These are phyloP conservation scores for Rosa lucieae DNA, from an alignment of 306 rosid species.

Conservation along the genomic window DNA sequence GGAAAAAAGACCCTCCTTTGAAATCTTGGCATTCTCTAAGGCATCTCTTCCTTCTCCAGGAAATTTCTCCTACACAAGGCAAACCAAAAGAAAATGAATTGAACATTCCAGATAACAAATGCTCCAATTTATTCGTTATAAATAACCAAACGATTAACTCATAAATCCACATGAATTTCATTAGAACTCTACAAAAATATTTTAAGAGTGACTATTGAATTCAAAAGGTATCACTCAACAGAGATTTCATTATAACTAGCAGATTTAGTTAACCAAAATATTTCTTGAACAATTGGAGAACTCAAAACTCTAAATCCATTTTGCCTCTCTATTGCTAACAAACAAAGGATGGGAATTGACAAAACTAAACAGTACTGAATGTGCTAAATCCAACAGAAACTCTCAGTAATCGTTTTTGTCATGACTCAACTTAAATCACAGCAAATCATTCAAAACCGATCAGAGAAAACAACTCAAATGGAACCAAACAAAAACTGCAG, in stretches of 20 bases:
- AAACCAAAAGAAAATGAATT: slow-evolving; percentile 15
- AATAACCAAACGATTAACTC: slow-evolving; percentile 15
- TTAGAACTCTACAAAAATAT: background rate
- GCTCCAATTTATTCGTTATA: background rate
- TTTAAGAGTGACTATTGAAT: background rate
- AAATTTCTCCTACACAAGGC: slow-evolving; percentile 57
- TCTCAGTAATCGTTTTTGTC: background rate
- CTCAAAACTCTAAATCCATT: background rate
- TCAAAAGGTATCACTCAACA: background rate
- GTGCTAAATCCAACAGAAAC: background rate
- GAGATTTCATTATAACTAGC: background rate
- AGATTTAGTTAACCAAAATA: background rate
- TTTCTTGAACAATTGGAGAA: background rate
- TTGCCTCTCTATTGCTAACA: slow-evolving; percentile 2
- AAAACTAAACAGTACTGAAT: background rate
- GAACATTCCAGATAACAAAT: slow-evolving; percentile 5
- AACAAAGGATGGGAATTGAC: slow-evolving; percentile 1
- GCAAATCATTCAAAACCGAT: slow-evolving; percentile 19
- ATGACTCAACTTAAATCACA: background rate
- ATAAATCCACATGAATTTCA: slow-evolving; percentile 1
- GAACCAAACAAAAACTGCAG: background rate
- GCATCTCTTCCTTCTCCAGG: slow-evolving; percentile 62
- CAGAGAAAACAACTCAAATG: slow-evolving; percentile 10
- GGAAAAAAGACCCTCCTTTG: slow-evolving; percentile 33
- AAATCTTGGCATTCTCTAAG: slow-evolving; percentile 47